Conservation (phyloP, 2,329 filamentous ascomycete species). For the Metarhizium rileyi region DNA sequence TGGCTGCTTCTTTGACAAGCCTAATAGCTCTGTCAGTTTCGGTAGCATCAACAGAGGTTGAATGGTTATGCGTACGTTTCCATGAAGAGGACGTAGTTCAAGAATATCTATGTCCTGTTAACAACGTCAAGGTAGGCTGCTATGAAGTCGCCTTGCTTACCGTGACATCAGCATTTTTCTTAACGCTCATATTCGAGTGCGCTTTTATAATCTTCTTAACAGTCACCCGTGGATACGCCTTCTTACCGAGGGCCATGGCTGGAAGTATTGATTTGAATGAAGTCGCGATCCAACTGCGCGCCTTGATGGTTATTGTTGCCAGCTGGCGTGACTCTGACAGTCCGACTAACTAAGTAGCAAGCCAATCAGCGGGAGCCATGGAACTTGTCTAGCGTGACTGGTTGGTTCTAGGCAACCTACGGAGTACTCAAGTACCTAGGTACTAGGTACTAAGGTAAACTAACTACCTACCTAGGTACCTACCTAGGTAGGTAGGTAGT, state of each 20-base stretch:
- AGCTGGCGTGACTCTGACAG: too few species aligned
- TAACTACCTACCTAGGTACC: too few species aligned
- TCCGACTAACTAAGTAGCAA: too few species aligned
- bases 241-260: constrained; percentile 43
- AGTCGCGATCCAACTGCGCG: not conserved
- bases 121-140: constrained; percentile 6
- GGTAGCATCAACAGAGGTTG: not conserved
- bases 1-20: constrained; percentile 69
- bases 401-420: too few species aligned
- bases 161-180: constrained; percentile 78
- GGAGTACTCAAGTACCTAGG: too few species aligned
- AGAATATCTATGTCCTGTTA: constrained; percentile 54
- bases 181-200: constrained; percentile 68
- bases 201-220: constrained; percentile 87
- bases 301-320: too few species aligned
- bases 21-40: constrained; percentile 29
- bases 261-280: not conserved
- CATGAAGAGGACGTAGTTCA: constrained; percentile 80
- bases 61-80: constrained; percentile 35
- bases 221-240: constrained; percentile 73
- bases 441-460: too few species aligned
- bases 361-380: not conserved
- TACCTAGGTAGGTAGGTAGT: too few species aligned
- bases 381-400: too few species aligned
- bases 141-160: constrained; percentile 33